Conservation (phyloP, 2,329 filamentous ascomycete species). For the Xylariaceae sp. region DNA sequence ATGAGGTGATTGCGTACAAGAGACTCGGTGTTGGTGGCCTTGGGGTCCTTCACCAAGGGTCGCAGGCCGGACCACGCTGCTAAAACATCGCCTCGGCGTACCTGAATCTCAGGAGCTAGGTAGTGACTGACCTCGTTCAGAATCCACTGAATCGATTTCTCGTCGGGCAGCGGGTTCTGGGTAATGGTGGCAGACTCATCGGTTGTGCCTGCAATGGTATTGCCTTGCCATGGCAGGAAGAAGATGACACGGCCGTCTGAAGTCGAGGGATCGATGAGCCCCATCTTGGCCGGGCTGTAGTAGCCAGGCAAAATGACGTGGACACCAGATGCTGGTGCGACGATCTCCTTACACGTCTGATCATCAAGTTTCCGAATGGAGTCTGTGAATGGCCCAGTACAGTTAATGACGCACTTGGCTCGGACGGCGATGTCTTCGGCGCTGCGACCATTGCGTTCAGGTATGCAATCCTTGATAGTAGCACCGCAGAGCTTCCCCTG, state of each 20-base stretch:
- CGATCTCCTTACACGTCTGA: conserved; percentile 73
- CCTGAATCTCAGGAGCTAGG: conserved; percentile 82
- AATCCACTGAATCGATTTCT: conserved; percentile 89
- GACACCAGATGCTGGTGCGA: conserved; percentile 83
- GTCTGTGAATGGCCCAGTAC: conserved; percentile 87
- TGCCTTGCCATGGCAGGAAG: conserved; percentile 92
- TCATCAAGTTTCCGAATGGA: conserved; percentile 87
- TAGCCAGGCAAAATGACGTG: conserved; percentile 89
- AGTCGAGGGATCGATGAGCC: conserved; percentile 83
- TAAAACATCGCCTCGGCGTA: conserved; percentile 84
- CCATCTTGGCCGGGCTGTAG: conserved; percentile 85
- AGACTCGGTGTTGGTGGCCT: conserved; percentile 84
- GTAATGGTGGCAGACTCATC: conserved; percentile 78
- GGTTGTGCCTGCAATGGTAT: conserved; percentile 89
- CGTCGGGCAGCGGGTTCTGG: conserved; percentile 76
- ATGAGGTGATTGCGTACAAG: conserved; percentile 88
- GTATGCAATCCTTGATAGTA: conserved; percentile 72
- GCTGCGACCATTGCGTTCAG: conserved; percentile 68
- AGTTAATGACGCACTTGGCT: conserved; percentile 85
- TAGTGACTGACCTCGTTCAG: conserved; percentile 83
- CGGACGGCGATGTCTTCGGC: conserved; percentile 71
- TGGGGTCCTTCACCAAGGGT: conserved; percentile 84
- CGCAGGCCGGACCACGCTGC: conserved; percentile 90
- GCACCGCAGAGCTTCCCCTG: conserved; percentile 78
- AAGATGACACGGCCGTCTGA: conserved; percentile 91